phyloP scores from a whole-genome alignment of 768 basidiomycete genomes.

The Boletus coccyginus region DNA sequence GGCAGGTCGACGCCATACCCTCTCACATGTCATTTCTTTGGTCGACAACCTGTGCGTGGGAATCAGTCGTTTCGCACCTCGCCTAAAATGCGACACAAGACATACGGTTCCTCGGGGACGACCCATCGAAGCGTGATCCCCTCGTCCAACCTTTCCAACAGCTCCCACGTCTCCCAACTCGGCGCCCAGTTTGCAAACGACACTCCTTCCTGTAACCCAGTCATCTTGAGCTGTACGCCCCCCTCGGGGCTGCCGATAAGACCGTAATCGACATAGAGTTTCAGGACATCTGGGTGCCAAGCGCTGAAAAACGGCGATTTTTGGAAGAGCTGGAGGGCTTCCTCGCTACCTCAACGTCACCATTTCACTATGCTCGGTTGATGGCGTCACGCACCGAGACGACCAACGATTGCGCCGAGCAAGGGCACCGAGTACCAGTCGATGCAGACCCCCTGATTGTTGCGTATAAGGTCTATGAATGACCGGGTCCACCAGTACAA shows the following conservation, averaged over 20 bases:
- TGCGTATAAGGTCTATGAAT: slow-evolving; percentile 33
- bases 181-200: slow-evolving; percentile 49
- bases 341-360: slow-evolving; percentile 42
- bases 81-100: background rate
- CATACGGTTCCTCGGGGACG: slow-evolving; percentile 5
- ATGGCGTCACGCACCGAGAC: slow-evolving; percentile 43
- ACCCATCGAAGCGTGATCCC: slow-evolving; percentile 22
- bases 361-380: background rate
- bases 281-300: slow-evolving; percentile 67
- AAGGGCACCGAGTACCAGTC: slow-evolving; percentile 26
- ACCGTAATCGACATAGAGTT: slow-evolving; percentile 59
- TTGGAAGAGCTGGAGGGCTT: slow-evolving; percentile 50
- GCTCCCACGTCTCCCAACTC: slow-evolving; percentile 26
- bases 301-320: slow-evolving; percentile 62
- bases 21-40: slow-evolving; percentile 11
- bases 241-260: slow-evolving; percentile 37
- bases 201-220: slow-evolving; percentile 60
- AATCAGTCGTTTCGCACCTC: background rate
- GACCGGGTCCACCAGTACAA: slow-evolving; percentile 81
- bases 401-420: slow-evolving; percentile 47
- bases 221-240: slow-evolving; percentile 60
- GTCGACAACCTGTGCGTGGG: slow-evolving; percentile 10
- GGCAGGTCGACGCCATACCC: slow-evolving; percentile 30
- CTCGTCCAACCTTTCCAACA: slow-evolving; percentile 26
- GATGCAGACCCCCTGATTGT: background rate